Base-by-base conservation (phyloP, 805 yeast species). In the Ogataea philodendri region DNA sequence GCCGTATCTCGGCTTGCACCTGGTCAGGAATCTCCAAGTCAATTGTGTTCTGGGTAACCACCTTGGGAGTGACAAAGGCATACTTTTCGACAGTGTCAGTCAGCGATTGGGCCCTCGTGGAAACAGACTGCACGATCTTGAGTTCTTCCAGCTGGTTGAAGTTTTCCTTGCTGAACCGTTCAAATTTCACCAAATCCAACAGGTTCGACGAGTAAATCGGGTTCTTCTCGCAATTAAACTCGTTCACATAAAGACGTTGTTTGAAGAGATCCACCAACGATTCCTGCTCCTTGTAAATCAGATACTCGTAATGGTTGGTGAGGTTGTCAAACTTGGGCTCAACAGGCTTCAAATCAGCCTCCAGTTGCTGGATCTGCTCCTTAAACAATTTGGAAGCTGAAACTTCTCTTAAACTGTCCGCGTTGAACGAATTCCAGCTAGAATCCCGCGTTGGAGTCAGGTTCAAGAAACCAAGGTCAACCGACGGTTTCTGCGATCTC, bases 31-130 rank as follows among this genome's bases (percentile, higher is more conserved):
- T 60, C 1, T 67, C 39, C 26, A 70, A 59, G 26, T 78, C 75
- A 30, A 75, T 69, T 72, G 81, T 69, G 54, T 88, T 90, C 33
- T 84, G 66, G 1, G 86, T 72, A 2, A 88, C 94, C 4, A 77
- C 95, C 3, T 79, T 67, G 0, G 99, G 98, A 0, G 97, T 93
- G 4, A 90, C 73, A 45, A 85, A 90, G 0, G 95, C 85, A 60
- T 70, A 93, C 42, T 81, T 78, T 26, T 84, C 86, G 40, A 90
- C 72, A 0, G 66, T 54, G 21, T 74, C 77, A 7, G 62, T 56
- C 67, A 79, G 65, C 0, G 42, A 27, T 3, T 55, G 31, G 5
- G 71, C 52, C 42, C 75, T 59, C 0, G 68, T 60, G 18, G 57
- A 55, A 32, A 74, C 44, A 2, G 78, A 70, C 33, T 61, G 66